Conservation (phyloP, 305 asterid genomes). For the Fraxinus latifolia region DNA sequence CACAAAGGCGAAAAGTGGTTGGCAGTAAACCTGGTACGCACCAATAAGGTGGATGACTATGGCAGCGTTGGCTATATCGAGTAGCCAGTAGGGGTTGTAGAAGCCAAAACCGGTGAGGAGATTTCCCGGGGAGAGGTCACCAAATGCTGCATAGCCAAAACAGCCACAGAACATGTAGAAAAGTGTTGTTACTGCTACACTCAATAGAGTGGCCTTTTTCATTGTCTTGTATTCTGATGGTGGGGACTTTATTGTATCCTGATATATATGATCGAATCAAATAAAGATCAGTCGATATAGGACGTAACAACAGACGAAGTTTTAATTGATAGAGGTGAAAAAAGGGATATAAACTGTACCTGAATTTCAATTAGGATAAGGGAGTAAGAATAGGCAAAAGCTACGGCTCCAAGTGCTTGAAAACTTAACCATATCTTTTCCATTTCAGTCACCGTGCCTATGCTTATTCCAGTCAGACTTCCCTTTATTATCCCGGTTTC, state of each 20-base stretch:
- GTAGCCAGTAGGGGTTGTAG: conserved; percentile 66
- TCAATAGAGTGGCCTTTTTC: conserved; percentile 48
- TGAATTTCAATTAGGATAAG: conserved; percentile 67
- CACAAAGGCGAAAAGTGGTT: conserved; percentile 58
- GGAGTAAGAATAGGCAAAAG: conserved; percentile 69
- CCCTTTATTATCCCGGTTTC: conserved; percentile 57
- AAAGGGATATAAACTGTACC: conserved; percentile 25
- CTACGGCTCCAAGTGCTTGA: conserved; percentile 71
- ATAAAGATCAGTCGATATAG: background rate
- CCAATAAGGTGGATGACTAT: conserved; percentile 56
- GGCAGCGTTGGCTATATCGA: conserved; percentile 54
- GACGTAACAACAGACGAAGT: background rate
- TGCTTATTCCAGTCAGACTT: conserved; percentile 51
- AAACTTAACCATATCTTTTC: conserved; percentile 63
- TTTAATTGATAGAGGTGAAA: background rate
- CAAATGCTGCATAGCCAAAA: conserved; percentile 69
- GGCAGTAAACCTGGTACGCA: conserved; percentile 69
- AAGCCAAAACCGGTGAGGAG: conserved; percentile 70
- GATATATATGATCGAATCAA: background rate
- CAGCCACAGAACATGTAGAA: conserved; percentile 68
- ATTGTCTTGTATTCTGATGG: conserved; percentile 59
- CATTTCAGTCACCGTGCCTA: conserved; percentile 43
- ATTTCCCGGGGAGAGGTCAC: conserved; percentile 52
- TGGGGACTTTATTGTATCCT: conserved; percentile 64
- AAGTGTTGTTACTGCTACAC: conserved; percentile 46